phyloP scores from a whole-genome alignment of 1,284 basidiomycete genomes.

The Cryptococcus maquisensis region DNA sequence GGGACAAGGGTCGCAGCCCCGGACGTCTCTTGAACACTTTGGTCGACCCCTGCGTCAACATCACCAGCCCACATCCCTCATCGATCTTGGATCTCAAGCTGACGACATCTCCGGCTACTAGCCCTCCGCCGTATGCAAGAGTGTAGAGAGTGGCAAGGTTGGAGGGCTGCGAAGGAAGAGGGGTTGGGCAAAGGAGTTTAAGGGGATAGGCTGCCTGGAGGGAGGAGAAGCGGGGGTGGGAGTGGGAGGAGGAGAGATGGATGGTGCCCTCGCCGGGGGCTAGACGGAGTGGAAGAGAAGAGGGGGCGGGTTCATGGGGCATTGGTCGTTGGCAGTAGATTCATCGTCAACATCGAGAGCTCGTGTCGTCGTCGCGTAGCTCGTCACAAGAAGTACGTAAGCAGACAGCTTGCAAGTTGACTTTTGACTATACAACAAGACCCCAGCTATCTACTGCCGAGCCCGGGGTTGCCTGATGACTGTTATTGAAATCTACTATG shows the following conservation, averaged over 20 bases:
- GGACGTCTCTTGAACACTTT: constrained; percentile 81
- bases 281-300: neutral
- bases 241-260: constrained; percentile 21
- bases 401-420: no score
- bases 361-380: no score
- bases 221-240: constrained; percentile 62
- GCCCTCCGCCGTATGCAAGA: constrained; percentile 86
- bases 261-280: constrained; percentile 36
- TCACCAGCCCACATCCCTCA: constrained; percentile 29
- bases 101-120: constrained; percentile 81
- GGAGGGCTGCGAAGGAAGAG: constrained; percentile 44
- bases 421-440: no score
- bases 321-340: no score
- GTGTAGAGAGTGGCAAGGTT: constrained; percentile 69
- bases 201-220: constrained; percentile 81
- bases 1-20: constrained; percentile 46
- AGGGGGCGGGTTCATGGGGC: no score
- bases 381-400: no score
- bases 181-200: constrained; percentile 73
- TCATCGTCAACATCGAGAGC: no score
- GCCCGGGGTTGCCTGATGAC: no score
- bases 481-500: no score
- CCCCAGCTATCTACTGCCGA: no score
- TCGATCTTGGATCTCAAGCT: constrained; percentile 63
- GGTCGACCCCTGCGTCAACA: constrained; percentile 69